phyloP scores from a whole-genome alignment of 129 eudicot species.

The Kitagawia praeruptora region DNA sequence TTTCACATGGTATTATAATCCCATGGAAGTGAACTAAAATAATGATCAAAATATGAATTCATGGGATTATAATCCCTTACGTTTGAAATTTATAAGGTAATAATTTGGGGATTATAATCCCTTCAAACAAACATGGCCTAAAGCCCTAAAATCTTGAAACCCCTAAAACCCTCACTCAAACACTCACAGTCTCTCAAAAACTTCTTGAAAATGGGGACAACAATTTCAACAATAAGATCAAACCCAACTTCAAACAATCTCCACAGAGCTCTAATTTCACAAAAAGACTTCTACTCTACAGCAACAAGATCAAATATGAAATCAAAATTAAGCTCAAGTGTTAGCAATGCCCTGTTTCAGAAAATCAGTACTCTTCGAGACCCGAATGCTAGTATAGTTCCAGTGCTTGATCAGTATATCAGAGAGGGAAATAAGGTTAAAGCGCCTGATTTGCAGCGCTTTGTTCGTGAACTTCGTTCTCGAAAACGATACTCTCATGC shows the following conservation, averaged over 20 bases:
- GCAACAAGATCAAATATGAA: neutral
- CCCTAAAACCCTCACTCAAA: neutral
- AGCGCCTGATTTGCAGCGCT: slow-evolving; percentile 14
- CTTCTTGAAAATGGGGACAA: neutral
- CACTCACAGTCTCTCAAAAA: neutral
- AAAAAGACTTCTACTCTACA: neutral
- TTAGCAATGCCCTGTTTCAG: slow-evolving; percentile 14
- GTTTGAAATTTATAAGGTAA: too few relatives aligned
- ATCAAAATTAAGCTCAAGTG: neutral
- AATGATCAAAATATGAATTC: too few relatives aligned
- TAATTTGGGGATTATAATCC: too few relatives aligned
- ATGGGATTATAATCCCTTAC: too few relatives aligned
- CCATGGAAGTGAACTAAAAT: too few relatives aligned
- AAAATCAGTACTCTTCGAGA: slow-evolving; percentile 22
- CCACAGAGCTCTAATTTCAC: neutral
- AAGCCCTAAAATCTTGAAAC: neutral
- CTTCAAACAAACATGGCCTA: too few relatives aligned
- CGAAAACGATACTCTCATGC: slow-evolving; percentile 34
- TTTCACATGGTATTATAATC: too few relatives aligned
- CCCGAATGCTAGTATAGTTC: slow-evolving; percentile 6
- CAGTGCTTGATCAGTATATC: slow-evolving; percentile 25
- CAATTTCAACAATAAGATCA: neutral
- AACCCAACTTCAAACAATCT: neutral
- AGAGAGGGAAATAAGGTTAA: slow-evolving; percentile 23
- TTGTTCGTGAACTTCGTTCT: slow-evolving; percentile 31